A percentile compares a stretch with the other conserved stretches of the same genome.
phyloP scores from a whole-genome alignment of 1,139 yeast species.

The Yamadazyma spencermartinsiae region DNA sequence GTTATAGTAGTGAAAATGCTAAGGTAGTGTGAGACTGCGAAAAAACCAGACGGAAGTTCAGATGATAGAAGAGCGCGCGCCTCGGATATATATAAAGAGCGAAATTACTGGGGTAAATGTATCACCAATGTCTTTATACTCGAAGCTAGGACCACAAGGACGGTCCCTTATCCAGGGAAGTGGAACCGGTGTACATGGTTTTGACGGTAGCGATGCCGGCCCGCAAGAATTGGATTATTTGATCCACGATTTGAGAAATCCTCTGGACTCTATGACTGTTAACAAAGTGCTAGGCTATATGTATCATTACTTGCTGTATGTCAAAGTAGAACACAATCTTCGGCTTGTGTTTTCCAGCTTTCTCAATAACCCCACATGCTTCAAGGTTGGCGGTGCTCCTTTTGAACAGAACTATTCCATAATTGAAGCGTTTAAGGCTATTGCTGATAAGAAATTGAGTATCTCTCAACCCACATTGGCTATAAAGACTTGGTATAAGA shows the following conservation, averaged over 20 bases:
- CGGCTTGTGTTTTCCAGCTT: conserved; percentile 51
- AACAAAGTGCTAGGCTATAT: conserved; percentile 50
- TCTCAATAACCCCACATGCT: conserved; percentile 48
- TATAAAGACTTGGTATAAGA: conserved; percentile 50
- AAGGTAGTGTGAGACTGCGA: too few relatives aligned
- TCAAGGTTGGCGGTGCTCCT: conserved; percentile 38
- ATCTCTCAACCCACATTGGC: conserved; percentile 65
- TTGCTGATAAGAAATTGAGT: conserved; percentile 52
- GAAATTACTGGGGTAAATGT: background rate
- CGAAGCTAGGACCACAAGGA: conserved; percentile 26
- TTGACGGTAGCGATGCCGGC: conserved; percentile 6
- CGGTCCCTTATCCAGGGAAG: conserved; percentile 11
- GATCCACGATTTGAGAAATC: conserved; percentile 44
- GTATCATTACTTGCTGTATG: conserved; percentile 60
- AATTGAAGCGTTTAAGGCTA: conserved; percentile 50
- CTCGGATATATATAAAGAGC: too few relatives aligned
- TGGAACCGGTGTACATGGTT: conserved; percentile 1
- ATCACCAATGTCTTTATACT: conserved; percentile 21
- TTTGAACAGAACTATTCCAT: conserved; percentile 38
- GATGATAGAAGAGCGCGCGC: too few relatives aligned
- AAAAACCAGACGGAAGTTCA: too few relatives aligned
- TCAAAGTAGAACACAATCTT: conserved; percentile 60
- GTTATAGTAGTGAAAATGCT: too few relatives aligned
- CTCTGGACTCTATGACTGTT: conserved; percentile 33
- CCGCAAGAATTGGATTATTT: conserved; percentile 53